Conservation (phyloP, 208 protist species). For the Trypanosomatidae sp. region DNA sequence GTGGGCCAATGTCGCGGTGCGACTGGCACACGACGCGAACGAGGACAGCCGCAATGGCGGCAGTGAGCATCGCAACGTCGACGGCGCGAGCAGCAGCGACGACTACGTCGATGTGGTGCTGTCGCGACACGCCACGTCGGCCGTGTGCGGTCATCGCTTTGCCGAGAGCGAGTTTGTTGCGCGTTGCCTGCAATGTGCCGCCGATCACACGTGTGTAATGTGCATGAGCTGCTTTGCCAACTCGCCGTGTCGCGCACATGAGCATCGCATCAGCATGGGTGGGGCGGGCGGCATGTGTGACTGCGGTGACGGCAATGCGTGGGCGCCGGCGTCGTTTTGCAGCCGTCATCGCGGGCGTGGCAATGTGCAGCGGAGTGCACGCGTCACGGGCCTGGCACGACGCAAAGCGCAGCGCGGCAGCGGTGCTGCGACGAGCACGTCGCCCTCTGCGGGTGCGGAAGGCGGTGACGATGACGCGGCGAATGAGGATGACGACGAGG, state of each 20-base stretch:
- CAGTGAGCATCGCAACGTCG: slow-evolving; percentile 16
- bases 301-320: slow-evolving; percentile 87
- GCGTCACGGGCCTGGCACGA: too few relatives aligned
- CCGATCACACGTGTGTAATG: slow-evolving; percentile 80
- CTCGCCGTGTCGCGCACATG: slow-evolving; percentile 65
- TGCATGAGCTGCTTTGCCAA: slow-evolving; percentile 86
- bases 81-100: slow-evolving; percentile 5
- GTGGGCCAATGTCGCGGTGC: too few relatives aligned
- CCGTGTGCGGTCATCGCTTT: slow-evolving; percentile 52
- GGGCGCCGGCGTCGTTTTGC: slow-evolving; percentile 59
- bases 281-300: slow-evolving; percentile 85
- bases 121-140: neutral
- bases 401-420: too few relatives aligned
- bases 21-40: too few relatives aligned
- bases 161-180: slow-evolving; percentile 39
- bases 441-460: neutral
- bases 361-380: too few relatives aligned
- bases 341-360: slow-evolving; percentile 19
- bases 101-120: slow-evolving; percentile 5
- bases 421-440: too few relatives aligned
- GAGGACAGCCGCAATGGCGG: too few relatives aligned
- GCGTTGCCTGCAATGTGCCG: slow-evolving; percentile 80
- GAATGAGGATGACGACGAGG: neutral
- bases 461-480: neutral
- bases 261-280: slow-evolving; percentile 44